Percentiles rank a stretch among this genome's conserved stretches.
phyloP scores from a whole-genome alignment of 768 basidiomycete genomes.

The Amanita phalloides region DNA sequence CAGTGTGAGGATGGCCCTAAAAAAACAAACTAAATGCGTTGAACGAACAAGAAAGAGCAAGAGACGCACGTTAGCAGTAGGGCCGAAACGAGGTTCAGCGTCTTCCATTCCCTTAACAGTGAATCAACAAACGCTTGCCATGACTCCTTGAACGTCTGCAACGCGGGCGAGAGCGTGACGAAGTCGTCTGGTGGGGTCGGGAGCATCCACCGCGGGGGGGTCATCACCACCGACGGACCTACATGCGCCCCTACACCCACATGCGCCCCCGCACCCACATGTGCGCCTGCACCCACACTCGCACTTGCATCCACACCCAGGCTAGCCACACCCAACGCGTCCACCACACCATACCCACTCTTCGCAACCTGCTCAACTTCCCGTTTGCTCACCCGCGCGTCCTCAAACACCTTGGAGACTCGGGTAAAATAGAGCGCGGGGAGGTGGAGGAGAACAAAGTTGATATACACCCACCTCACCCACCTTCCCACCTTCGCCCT shows the following conservation, averaged over 20 bases:
- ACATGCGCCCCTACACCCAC: too few species aligned
- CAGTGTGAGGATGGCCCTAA: conserved; percentile 23
- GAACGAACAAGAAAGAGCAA: background rate
- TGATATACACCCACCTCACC: conserved; percentile 17
- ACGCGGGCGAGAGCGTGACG: conserved; percentile 46
- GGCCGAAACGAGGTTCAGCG: conserved; percentile 22
- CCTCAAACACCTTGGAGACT: conserved; percentile 66
- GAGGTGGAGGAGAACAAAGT: conserved; percentile 44
- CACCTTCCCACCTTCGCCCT: too few species aligned
- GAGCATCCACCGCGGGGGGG: conserved; percentile 5
- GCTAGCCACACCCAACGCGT: too few species aligned
- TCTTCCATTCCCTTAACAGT: conserved; percentile 24
- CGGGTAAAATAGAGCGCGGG: conserved; percentile 75
- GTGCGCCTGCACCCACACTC: too few species aligned
- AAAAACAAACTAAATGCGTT: background rate
- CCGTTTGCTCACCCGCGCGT: conserved; percentile 65
- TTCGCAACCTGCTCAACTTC: conserved; percentile 43
- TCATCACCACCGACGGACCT: conserved; percentile 11
- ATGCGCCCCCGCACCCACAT: too few species aligned
- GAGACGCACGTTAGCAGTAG: conserved; percentile 19
- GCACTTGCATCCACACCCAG: too few species aligned
- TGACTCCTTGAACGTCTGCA: conserved; percentile 23
- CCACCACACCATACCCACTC: too few species aligned
- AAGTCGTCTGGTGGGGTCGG: conserved; percentile 39
- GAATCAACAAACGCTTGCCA: conserved; percentile 21